Conservation (phyloP, 2,329 filamentous ascomycete genomes). For the Emergomyces africanus region DNA sequence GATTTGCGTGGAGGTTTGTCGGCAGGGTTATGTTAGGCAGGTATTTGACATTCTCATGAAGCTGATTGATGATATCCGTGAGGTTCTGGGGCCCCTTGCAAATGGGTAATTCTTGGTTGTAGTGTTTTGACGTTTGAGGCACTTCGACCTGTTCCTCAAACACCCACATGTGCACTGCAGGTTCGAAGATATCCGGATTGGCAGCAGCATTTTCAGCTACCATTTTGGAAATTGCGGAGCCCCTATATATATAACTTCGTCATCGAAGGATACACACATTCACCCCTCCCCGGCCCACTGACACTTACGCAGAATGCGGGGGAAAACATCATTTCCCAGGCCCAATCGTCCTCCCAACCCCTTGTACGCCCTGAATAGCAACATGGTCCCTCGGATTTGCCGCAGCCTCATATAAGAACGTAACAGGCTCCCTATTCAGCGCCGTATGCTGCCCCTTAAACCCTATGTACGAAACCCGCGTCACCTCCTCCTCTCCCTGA, state of each 20-base stretch:
- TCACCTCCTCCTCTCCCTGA: constrained; percentile 66
- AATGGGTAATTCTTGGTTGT: constrained; percentile 45
- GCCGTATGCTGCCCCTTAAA: constrained; percentile 94
- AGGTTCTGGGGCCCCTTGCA: constrained; percentile 68
- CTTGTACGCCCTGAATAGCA: constrained; percentile 31
- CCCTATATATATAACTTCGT: constrained; percentile 43
- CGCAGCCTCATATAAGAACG: constrained; percentile 86
- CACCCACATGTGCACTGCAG: constrained; percentile 97
- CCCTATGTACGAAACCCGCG: constrained; percentile 66
- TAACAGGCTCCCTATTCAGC: constrained; percentile 66
- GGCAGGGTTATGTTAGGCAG: constrained; percentile 79
- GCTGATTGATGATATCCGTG: constrained; percentile 75
- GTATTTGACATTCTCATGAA: constrained; percentile 97
- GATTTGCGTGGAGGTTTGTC: constrained; percentile 44
- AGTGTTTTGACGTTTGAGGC: constrained; percentile 58
- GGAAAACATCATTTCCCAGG: constrained; percentile 19
- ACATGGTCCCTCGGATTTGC: constrained; percentile 80
- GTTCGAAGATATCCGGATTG: constrained; percentile 69
- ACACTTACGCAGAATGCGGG: background rate
- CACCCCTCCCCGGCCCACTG: background rate
- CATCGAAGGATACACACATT: background rate
- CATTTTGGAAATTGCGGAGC: constrained; percentile 94
- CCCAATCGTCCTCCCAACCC: constrained; percentile 28
- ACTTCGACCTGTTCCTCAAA: constrained; percentile 82
- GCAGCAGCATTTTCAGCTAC: constrained; percentile 80